Percentiles rank a stretch among this genome's conserved stretches.
These are phyloP conservation scores for Zygotorulaspora mrakii DNA, from an alignment of 1,139 yeast species.

Conservation along the genomic window DNA sequence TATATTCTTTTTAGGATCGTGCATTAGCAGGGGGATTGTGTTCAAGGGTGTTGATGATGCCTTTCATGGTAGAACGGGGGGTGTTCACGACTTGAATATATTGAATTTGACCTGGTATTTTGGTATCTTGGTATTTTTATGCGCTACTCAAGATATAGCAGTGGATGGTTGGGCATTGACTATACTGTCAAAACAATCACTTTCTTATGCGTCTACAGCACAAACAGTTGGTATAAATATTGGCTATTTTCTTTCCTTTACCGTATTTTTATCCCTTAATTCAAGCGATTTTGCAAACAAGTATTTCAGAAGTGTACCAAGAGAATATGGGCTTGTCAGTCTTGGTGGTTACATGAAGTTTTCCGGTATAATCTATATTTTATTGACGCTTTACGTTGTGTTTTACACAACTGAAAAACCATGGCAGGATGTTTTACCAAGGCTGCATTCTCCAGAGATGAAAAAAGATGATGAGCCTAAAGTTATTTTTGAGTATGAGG, in stretches of 20 bases:
- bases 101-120: conserved; percentile 46
- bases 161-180: conserved; percentile 99
- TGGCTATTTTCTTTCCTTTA: conserved; percentile 88
- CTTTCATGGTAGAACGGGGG: conserved; percentile 22
- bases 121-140: conserved; percentile 72
- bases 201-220: conserved; percentile 95
- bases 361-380: conserved; percentile 71
- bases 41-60: conserved; percentile 52
- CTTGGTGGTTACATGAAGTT: conserved; percentile 70
- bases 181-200: conserved; percentile 67
- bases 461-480: conserved; percentile 37
- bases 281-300: conserved; percentile 91
- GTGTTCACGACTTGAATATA: conserved; percentile 22
- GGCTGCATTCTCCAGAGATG: conserved; percentile 39
- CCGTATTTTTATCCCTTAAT: conserved; percentile 83
- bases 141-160: conserved; percentile 98
- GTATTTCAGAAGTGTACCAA: conserved; percentile 62
- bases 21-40: conserved; percentile 47
- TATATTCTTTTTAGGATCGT: conserved; percentile 58
- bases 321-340: conserved; percentile 62
- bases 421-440: conserved; percentile 21
- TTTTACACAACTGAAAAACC: conserved; percentile 67
- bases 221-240: conserved; percentile 93
- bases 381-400: conserved; percentile 60
- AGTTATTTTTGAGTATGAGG: conserved; percentile 18